phyloP scores from a whole-genome alignment of 179 eudicot species.

The Gypsophila paniculata region DNA sequence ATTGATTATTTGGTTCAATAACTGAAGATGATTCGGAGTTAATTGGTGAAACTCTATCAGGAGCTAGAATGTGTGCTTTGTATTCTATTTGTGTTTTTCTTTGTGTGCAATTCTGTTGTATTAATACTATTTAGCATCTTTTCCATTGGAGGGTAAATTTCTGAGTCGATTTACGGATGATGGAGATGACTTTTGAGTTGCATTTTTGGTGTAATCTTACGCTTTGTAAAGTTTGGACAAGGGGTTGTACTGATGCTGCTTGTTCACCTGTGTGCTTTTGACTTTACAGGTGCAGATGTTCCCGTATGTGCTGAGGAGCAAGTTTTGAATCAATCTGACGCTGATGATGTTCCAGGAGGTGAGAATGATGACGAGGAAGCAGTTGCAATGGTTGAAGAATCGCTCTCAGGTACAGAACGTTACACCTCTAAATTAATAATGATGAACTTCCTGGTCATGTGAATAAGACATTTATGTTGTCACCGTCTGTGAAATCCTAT shows the following conservation, averaged over 20 bases:
- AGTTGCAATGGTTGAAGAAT: slow-evolving; percentile 48
- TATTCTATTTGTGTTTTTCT: neutral
- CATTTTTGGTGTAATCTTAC: neutral
- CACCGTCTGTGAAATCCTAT: neutral
- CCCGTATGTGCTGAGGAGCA: slow-evolving; percentile 44
- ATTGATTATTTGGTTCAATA: neutral
- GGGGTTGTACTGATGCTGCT: neutral
- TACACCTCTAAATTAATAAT: neutral
- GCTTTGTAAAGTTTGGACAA: neutral
- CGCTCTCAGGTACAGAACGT: slow-evolving; percentile 34
- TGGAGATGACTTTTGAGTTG: neutral
- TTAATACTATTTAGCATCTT: too few species aligned
- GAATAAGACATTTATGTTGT: neutral
- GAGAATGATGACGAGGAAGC: slow-evolving; percentile 48
- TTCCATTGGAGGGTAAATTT: too few species aligned
- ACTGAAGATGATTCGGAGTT: neutral
- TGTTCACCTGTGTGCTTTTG: neutral
- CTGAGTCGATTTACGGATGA: neutral
- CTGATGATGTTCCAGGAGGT: slow-evolving; percentile 41
- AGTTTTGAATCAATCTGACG: slow-evolving; percentile 44
- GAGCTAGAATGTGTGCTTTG: neutral
- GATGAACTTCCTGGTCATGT: neutral
- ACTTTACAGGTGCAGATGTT: slow-evolving; percentile 25
- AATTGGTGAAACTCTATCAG: neutral
- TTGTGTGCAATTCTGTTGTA: too few species aligned